A percentile compares a stretch with the other conserved stretches of the same genome.
Conservation (phyloP, 306 rosid genomes). For the Macrotyloma uniflorum region DNA sequence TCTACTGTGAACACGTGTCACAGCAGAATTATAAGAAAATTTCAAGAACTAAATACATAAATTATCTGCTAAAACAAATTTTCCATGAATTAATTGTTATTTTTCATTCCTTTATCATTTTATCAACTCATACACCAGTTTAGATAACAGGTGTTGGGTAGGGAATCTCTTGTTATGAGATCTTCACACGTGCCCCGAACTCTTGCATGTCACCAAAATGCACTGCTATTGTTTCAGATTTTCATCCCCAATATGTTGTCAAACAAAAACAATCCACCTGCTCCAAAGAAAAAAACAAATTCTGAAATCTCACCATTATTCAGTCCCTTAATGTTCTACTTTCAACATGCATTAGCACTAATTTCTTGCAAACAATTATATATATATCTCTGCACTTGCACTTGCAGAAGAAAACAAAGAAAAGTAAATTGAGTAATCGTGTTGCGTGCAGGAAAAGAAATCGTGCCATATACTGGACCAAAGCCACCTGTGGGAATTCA, state of each 20-base stretch:
- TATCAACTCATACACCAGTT: constrained; percentile 19
- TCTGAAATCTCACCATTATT: not conserved
- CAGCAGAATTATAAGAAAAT: not conserved
- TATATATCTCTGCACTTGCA: not conserved
- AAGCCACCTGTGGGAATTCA: constrained; percentile 86
- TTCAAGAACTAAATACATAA: not conserved
- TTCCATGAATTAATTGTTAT: not conserved
- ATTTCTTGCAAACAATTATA: not conserved
- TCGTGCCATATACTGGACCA: constrained; percentile 72
- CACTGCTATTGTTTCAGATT: not conserved
- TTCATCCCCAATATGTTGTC: constrained; percentile 5
- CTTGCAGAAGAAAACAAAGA: too few relatives aligned
- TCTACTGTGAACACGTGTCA: not conserved
- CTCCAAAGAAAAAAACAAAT: not conserved
- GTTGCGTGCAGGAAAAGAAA: constrained; percentile 64
- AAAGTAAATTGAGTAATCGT: not conserved
- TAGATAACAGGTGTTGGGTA: constrained; percentile 27
- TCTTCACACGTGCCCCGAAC: constrained; percentile 34
- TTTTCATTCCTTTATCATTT: not conserved
- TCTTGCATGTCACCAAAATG: constrained; percentile 38
- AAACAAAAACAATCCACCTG: not conserved
- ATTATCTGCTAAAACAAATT: not conserved
- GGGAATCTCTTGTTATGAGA: not conserved
- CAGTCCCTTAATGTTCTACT: not conserved
- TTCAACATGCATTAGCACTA: too few relatives aligned